A percentile compares a stretch with the other conserved stretches of the same genome.
phyloP scores from a whole-genome alignment of 2,329 filamentous ascomycete genomes.

The Teratosphaeria epicoccoides region DNA sequence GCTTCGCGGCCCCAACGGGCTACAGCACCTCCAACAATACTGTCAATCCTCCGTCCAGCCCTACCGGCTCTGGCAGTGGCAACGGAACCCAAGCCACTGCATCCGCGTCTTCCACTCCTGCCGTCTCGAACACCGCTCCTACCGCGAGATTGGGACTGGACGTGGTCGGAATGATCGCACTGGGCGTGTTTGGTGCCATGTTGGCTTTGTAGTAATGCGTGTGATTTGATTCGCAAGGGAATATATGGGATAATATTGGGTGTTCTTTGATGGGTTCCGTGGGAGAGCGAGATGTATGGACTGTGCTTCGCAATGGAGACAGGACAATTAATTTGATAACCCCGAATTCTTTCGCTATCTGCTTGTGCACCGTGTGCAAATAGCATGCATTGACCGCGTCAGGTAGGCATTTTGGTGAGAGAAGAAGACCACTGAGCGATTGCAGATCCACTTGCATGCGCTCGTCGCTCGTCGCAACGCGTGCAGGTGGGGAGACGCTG shows the following conservation, averaged over 20 bases:
- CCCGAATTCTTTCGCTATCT: background rate
- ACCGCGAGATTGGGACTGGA: conserved; percentile 15
- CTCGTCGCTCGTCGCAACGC: background rate
- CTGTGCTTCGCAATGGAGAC: too few relatives aligned
- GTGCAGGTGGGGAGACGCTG: background rate
- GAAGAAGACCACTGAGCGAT: background rate
- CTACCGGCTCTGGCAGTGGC: background rate
- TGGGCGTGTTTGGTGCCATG: conserved; percentile 19
- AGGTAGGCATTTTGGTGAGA: too few relatives aligned
- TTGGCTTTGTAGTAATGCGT: conserved; percentile 10
- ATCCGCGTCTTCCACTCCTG: conserved; percentile 3
- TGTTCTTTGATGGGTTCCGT: background rate
- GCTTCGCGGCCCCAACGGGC: too few relatives aligned
- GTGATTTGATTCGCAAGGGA: background rate
- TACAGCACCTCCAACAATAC: conserved; percentile 4
- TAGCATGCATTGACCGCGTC: too few relatives aligned
- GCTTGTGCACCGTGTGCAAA: too few relatives aligned
- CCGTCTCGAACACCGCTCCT: conserved; percentile 7
- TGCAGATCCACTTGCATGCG: background rate
- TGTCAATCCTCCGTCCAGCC: background rate
- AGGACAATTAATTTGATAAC: background rate
- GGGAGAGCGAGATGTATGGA: background rate
- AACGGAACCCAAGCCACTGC: background rate
- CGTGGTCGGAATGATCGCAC: conserved; percentile 13
- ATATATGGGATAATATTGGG: background rate